Evolutionary conservation across 352 stramenopile genomes (phyloP).

Genomic region (Stephanocyclus meneghinianus): DNA sequence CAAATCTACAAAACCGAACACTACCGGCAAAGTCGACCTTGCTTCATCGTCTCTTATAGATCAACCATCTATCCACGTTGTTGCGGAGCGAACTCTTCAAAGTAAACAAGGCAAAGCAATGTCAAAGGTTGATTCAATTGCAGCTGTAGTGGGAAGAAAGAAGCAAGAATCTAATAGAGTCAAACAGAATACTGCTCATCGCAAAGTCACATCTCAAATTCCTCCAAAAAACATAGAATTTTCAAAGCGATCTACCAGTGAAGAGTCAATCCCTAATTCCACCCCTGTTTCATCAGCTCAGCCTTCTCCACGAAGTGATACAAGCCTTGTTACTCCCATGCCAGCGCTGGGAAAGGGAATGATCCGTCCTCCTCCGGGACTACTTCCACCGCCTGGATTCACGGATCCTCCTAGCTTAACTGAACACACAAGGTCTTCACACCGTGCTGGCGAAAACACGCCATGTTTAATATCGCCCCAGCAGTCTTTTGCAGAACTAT

Average conservation of each 20-base stretch:
- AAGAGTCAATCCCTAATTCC: slow-evolving; percentile 29
- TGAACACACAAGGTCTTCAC: slow-evolving; percentile 11
- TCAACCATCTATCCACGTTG: too few relatives aligned
- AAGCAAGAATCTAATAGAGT: not conserved
- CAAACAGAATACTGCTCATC: slow-evolving; percentile 28
- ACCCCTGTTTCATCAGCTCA: slow-evolving; percentile 29
- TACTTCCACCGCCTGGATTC: slow-evolving; percentile 77
- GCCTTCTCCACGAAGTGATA: slow-evolving; percentile 11
- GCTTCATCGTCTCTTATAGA: not conserved
- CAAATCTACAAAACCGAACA: not conserved
- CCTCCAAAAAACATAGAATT: slow-evolving; percentile 6
- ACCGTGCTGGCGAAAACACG: not conserved
- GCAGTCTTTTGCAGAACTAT: not conserved
- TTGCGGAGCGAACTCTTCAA: too few relatives aligned
- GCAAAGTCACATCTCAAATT: slow-evolving; percentile 17
- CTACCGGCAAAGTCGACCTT: not conserved
- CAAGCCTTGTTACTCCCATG: slow-evolving; percentile 11
- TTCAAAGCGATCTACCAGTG: slow-evolving; percentile 11
- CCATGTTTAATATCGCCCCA: slow-evolving; percentile 1
- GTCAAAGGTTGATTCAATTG: too few relatives aligned
- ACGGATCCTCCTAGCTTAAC: slow-evolving; percentile 23
- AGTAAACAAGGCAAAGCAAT: too few relatives aligned
- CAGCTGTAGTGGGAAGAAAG: too few relatives aligned
- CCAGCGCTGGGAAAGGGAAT: slow-evolving; percentile 2
- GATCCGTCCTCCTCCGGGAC: slow-evolving; percentile 67